Base-by-base conservation (phyloP, 2,329 filamentous ascomycete genomes). In the Aureobasidium sp. region DNA sequence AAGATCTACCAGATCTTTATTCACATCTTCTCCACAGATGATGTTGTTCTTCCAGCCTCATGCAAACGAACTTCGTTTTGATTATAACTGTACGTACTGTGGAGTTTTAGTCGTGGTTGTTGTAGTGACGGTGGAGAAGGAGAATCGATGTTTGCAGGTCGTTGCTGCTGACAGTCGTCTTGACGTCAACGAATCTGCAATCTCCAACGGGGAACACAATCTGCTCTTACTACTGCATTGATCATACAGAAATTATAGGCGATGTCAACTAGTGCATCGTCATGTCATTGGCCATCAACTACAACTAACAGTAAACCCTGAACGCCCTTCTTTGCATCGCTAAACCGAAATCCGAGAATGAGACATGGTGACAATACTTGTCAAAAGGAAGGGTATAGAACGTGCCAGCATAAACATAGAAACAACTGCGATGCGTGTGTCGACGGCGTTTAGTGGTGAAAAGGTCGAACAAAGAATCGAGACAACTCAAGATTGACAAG, bases 301-400 rank as follows among this genome's bases (percentile, higher is more conserved):
- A 47, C n/a, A 47, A 46, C 8, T 27, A 46, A 46, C n/a, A 46
- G 39, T 44, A 47, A 59, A 39, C 56, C 24, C 26, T n/a, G 36
- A 34, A 34, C 20, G 13, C 41, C 15, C 9, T 57, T 20, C 53
- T 48, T 15, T 34, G 43, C 29, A 39, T 56, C 39, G 39, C 52
- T 56, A 32, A 26, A 59, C 43, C 32, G 56, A 59, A 24, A 20
- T 27, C 24, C 20, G 15, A 41, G 29, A 46, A 39, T 26, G 9
- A 15, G 12, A 48, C 32, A 32, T 46, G 13, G 15, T 32, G 43
- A 48, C 44, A 44, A 7, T 17, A 59, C 56, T 32, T 43, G 27
- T 41, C n/a, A 12, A 41, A 27, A 20, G 52, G 37, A 59, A 43
- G 57, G 57, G 57, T 60, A 60, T 60, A 50, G n/a, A 60, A 60